Evolutionary conservation across 2,329 filamentous ascomycete species (phyloP).

Genomic region (Exutisphaerella laricina): DNA sequence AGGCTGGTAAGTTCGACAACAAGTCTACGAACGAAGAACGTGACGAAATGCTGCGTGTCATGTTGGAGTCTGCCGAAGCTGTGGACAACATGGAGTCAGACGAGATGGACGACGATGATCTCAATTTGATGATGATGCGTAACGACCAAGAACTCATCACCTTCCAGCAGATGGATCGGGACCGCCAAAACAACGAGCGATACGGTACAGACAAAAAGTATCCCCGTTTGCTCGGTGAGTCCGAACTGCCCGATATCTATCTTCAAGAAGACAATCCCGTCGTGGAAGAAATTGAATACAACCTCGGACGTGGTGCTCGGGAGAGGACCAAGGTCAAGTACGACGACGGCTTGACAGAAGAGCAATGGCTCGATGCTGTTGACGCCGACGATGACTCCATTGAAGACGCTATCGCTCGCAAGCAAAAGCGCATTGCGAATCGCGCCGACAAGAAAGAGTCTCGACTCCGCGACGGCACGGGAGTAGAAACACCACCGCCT

Average conservation of each 20-base stretch:
- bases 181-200: slow-evolving; percentile 57
- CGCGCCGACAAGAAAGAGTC: slow-evolving; percentile 71
- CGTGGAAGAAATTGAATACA: slow-evolving; percentile 70
- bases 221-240: slow-evolving; percentile 78
- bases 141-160: slow-evolving; percentile 69
- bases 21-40: slow-evolving; percentile 98
- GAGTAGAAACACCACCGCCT: slow-evolving; percentile 68
- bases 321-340: slow-evolving; percentile 93
- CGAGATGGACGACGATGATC: slow-evolving; percentile 97
- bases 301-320: slow-evolving; percentile 81
- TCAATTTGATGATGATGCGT: slow-evolving; percentile 90
- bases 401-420: slow-evolving; percentile 85
- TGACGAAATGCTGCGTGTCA: slow-evolving; percentile 90
- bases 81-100: slow-evolving; percentile 74
- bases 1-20: slow-evolving; percentile 98
- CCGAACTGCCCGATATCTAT: slow-evolving; percentile 91
- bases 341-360: slow-evolving; percentile 94
- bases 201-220: slow-evolving; percentile 70
- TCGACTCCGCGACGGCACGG: slow-evolving; percentile 43
- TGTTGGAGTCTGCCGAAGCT: slow-evolving; percentile 73
- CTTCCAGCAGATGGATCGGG: slow-evolving; percentile 80
- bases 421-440: slow-evolving; percentile 76
- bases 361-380: slow-evolving; percentile 97
- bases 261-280: slow-evolving; percentile 78
- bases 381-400: slow-evolving; percentile 94